Percentiles rank a stretch among this genome's conserved stretches.
Conservation (phyloP, 78 protist species). For the Chrysochromulina parva region DNA sequence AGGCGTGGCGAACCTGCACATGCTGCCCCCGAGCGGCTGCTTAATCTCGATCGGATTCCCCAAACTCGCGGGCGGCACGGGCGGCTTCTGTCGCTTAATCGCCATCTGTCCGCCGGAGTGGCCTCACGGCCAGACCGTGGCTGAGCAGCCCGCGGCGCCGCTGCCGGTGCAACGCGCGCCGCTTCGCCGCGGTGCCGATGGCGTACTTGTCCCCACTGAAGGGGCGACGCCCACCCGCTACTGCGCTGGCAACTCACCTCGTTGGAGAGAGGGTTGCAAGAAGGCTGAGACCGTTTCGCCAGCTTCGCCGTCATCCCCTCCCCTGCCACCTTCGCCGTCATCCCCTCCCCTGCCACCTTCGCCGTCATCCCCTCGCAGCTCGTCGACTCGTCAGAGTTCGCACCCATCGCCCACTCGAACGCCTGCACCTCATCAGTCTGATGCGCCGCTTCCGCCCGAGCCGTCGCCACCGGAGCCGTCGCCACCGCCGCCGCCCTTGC, state of each 20-base stretch:
- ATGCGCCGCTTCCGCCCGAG: too few relatives aligned
- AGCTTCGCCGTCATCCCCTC: too few relatives aligned
- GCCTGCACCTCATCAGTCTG: too few relatives aligned
- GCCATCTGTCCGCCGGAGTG: not conserved
- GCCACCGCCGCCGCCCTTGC: too few relatives aligned
- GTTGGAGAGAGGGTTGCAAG: too few relatives aligned
- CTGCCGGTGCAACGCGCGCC: not conserved
- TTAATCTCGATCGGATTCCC: not conserved
- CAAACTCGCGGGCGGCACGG: not conserved
- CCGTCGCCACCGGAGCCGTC: too few relatives aligned
- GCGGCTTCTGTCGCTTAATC: not conserved
- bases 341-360: too few relatives aligned
- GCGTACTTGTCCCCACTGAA: not conserved
- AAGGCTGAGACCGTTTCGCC: too few relatives aligned
- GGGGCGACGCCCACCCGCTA: not conserved
- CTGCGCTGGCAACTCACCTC: not conserved
- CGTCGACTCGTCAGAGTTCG: too few relatives aligned
- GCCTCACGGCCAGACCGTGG: not conserved
- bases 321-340: too few relatives aligned
- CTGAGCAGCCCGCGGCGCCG: not conserved
- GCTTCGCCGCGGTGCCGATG: not conserved
- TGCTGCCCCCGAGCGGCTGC: not conserved
- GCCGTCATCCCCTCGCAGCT: too few relatives aligned
- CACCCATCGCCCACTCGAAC: too few relatives aligned
- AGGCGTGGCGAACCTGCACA: not conserved